Conservation (phyloP, 441 rosid genomes). For the Codiaeum variegatum region DNA sequence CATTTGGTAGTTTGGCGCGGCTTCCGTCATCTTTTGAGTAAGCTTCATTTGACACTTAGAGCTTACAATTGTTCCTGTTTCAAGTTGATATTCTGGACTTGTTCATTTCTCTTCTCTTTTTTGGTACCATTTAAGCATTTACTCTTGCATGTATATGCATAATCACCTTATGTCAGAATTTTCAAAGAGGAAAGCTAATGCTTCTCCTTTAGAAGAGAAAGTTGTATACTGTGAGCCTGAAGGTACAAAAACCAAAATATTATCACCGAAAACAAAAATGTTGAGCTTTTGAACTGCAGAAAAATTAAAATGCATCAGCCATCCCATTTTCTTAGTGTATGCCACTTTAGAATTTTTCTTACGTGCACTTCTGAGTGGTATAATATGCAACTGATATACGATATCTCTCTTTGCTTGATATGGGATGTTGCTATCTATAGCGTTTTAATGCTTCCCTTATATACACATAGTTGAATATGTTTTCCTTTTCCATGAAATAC, state of each 20-base stretch:
- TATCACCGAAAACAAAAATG: not conserved
- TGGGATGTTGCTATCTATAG: not conserved
- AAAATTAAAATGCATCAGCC: not conserved
- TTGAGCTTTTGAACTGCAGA: not conserved
- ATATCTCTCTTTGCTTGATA: not conserved
- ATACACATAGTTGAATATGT: not conserved
- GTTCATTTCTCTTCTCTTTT: slow-evolving; percentile 1
- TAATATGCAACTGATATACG: not conserved
- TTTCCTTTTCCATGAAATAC: not conserved
- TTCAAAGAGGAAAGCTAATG: not conserved
- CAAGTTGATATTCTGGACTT: not conserved
- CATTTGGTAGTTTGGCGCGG: slow-evolving; percentile 71
- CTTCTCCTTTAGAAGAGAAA: not conserved
- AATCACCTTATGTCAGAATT: not conserved
- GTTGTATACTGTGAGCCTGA: not conserved
- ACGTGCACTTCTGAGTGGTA: not conserved
- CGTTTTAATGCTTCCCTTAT: not conserved
- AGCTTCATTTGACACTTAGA: slow-evolving; percentile 29
- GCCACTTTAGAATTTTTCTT: not conserved
- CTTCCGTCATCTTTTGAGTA: slow-evolving; percentile 80
- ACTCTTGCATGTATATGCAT: not conserved
- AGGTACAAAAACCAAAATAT: not conserved
- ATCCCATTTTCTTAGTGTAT: not conserved
- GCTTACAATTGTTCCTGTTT: slow-evolving; percentile 17
- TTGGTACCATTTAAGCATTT: slow-evolving; percentile 8